Conservation (phyloP, 1,284 basidiomycete genomes). For the Earliella scabrosa region DNA sequence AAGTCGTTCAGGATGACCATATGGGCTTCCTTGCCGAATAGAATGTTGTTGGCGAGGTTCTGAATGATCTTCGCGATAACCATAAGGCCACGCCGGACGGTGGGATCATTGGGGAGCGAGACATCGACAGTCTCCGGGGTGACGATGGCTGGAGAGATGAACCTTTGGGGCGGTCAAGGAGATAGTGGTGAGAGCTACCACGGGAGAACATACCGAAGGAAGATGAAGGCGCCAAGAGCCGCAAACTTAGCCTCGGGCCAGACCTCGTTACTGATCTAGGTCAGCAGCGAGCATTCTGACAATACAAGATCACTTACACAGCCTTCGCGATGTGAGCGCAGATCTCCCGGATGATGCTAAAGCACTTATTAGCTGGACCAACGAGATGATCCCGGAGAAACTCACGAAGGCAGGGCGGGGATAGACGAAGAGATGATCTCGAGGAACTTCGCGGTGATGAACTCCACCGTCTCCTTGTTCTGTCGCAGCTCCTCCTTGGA, state of each 20-base stretch:
- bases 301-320: constrained; percentile 61
- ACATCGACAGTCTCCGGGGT: constrained; percentile 86
- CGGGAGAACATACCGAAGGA: constrained; percentile 63
- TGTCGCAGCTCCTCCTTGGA: constrained; percentile 64
- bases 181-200: neutral
- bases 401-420: constrained; percentile 77
- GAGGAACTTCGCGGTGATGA: constrained; percentile 79
- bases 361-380: neutral
- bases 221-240: constrained; percentile 90
- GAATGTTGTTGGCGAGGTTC: constrained; percentile 91
- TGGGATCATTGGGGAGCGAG: constrained; percentile 68
- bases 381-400: constrained; percentile 4
- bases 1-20: constrained; percentile 86
- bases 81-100: constrained; percentile 76
- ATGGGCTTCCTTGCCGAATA: constrained; percentile 87
- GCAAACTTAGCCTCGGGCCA: constrained; percentile 88
- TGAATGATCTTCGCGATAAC: constrained; percentile 91
- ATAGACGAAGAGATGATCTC: constrained; percentile 77
- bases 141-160: constrained; percentile 87
- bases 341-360: constrained; percentile 86
- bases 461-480: constrained; percentile 75
- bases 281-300: neutral
- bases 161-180: constrained; percentile 44
- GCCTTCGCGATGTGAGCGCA: constrained; percentile 83
- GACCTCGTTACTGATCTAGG: constrained; percentile 50